Conservation (phyloP, 768 basidiomycete genomes). For the Gyrodon lividus region DNA sequence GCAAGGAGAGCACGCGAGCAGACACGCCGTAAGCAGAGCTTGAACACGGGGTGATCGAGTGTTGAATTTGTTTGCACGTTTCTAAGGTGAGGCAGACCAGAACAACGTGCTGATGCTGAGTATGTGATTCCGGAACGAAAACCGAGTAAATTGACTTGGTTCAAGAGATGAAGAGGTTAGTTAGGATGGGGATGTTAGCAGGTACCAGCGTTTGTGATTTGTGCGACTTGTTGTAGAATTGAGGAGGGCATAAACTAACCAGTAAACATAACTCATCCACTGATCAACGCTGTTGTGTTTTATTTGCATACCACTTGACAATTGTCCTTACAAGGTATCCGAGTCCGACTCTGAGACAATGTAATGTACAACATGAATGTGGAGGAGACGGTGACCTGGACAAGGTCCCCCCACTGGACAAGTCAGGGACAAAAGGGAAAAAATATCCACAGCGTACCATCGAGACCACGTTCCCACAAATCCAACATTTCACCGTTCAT, state of each 20-base stretch:
- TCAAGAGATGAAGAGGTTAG: not conserved
- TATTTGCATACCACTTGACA: slow-evolving; percentile 20
- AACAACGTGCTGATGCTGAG: not conserved
- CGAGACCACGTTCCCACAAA: no score
- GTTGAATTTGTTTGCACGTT: slow-evolving; percentile 10
- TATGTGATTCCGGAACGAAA: not conserved
- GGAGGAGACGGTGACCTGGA: no score
- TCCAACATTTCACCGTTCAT: no score
- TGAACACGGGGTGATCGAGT: not conserved
- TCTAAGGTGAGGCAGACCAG: slow-evolving; percentile 1
- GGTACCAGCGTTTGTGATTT: not conserved
- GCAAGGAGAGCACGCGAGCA: slow-evolving; percentile 7
- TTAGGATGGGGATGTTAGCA: not conserved
- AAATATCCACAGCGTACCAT: not conserved
- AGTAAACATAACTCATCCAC: slow-evolving; percentile 8
- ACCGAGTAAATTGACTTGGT: not conserved
- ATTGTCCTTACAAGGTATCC: slow-evolving; percentile 8
- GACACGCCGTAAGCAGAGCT: not conserved
- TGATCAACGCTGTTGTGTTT: slow-evolving; percentile 23
- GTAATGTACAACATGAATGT: not conserved
- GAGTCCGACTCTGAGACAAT: slow-evolving; percentile 8
- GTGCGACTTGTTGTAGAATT: not conserved
- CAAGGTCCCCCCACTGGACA: no score
- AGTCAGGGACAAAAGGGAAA: not conserved
- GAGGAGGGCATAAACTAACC: slow-evolving; percentile 8